Conservation (phyloP, 2,329 filamentous ascomycete species). For the Microsporum audouinii region DNA sequence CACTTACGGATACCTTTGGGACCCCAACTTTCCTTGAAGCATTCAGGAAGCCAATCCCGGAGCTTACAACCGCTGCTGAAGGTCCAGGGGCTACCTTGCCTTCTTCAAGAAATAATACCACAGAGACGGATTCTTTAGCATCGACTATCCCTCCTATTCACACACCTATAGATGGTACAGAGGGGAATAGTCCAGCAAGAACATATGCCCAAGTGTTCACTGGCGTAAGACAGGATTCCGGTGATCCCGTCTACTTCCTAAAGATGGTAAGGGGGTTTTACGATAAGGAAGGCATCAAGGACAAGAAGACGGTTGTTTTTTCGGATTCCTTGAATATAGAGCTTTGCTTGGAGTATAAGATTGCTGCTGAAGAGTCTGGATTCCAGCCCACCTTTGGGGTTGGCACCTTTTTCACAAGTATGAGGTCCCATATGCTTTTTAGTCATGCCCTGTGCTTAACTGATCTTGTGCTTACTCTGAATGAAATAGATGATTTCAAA, state of each 20-base stretch:
- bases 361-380: slow-evolving; percentile 63
- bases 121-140: slow-evolving; percentile 28
- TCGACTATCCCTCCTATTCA: slow-evolving; percentile 34
- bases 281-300: slow-evolving; percentile 58
- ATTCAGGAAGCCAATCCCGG: slow-evolving; percentile 58
- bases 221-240: slow-evolving; percentile 82
- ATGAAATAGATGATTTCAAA: slow-evolving; percentile 62
- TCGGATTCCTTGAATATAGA: slow-evolving; percentile 92
- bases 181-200: slow-evolving; percentile 33
- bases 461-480: neutral
- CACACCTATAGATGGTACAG: slow-evolving; percentile 29
- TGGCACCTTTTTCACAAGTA: slow-evolving; percentile 83
- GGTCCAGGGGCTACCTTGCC: slow-evolving; percentile 30
- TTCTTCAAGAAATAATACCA: slow-evolving; percentile 32
- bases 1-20: slow-evolving; percentile 92
- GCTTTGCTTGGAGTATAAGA: slow-evolving; percentile 80
- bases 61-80: slow-evolving; percentile 30
- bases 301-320: slow-evolving; percentile 83
- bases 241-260: slow-evolving; percentile 70
- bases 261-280: slow-evolving; percentile 73
- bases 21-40: slow-evolving; percentile 77
- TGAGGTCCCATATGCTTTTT: slow-evolving; percentile 15
- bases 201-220: slow-evolving; percentile 74
- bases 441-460: neutral
- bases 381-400: slow-evolving; percentile 87